Percentiles rank a stretch among this genome's conserved stretches.
Evolutionary conservation across 2,329 filamentous ascomycete genomes (phyloP).

Genomic region (Phialophora tarda): DNA sequence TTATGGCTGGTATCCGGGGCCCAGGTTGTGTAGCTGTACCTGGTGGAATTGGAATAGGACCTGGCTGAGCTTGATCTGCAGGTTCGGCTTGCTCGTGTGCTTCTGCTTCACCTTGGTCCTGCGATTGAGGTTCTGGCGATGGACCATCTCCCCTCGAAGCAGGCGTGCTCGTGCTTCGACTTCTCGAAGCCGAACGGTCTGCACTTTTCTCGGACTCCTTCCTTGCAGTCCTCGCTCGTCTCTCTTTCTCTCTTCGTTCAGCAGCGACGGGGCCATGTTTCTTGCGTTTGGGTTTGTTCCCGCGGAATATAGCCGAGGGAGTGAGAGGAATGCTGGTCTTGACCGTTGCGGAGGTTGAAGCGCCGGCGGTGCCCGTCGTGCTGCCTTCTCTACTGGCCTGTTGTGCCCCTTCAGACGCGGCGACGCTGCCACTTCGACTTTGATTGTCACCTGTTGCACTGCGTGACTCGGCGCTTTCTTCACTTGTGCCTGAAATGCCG

Average conservation of each 20-base stretch:
- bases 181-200: slow-evolving; percentile 18
- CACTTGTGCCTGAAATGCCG: slow-evolving; percentile 27
- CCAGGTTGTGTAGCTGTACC: neutral
- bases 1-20: slow-evolving; percentile 11
- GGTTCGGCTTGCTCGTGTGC: neutral
- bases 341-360: neutral
- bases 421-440: slow-evolving; percentile 18
- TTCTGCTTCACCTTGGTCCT: neutral
- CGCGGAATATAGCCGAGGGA: slow-evolving; percentile 27
- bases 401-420: neutral
- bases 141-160: neutral
- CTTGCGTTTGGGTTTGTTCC: slow-evolving; percentile 13
- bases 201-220: slow-evolving; percentile 9
- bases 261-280: slow-evolving; percentile 13
- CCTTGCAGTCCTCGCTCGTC: slow-evolving; percentile 7
- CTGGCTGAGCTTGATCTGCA: neutral
- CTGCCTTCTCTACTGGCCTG: slow-evolving; percentile 3
- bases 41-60: neutral
- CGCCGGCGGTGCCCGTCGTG: no score
- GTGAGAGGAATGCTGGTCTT: slow-evolving; percentile 10
- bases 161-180: slow-evolving; percentile 14
- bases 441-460: slow-evolving; percentile 17
- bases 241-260: slow-evolving; percentile 23
- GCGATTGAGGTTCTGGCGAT: neutral
- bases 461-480: slow-evolving; percentile 18